Base-by-base conservation (phyloP, 2,329 filamentous ascomycete genomes). In the Colletotrichum liriopes region DNA sequence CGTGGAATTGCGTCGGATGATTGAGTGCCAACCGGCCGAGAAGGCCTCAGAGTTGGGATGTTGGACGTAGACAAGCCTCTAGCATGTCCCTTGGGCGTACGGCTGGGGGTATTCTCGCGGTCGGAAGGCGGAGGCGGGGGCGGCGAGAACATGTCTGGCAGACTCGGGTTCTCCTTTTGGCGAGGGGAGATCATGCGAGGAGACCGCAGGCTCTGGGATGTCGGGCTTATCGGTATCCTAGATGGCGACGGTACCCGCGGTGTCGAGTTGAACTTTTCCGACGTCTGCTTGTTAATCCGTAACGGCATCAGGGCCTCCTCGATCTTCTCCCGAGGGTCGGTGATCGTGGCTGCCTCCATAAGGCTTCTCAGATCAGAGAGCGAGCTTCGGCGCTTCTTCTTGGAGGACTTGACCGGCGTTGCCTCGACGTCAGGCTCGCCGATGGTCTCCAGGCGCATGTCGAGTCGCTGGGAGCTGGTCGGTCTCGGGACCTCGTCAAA, bases 361-460 rank as follows among this genome's bases (percentile, higher is more conserved):
- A 94, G 84, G 67, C 85, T 88, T 76, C 91, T 93, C 59, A 98
- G 86, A 80, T 98, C 96, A 5, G 95, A 98, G 52, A 98, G 84
- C 35, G 95, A 98, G 83, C 95, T 98, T 79, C 96, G 92, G 67
- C 96, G 89, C 85, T 97, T 98, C 84, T 92, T 95, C 79, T 89
- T 91, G 55, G 85, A 83, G n/a, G 80, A 80, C 75, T 84, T 87
- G 43, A 52, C 66, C 29, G 61, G 70, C 41, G 76, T 74, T 5
- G 79, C 75, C 11, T 77, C 74, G 6, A 81, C 79, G 66, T 87
- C 86, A 1, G 89, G 89, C 77, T 91, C 89, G 20, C 88, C 89
- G 61, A 91, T 91, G 0, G 89, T 91, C 77, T 89, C 88, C 1
- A 91, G 82, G 55, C 85, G 84, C 12, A 87, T 88, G 75, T 89